Evolutionary conservation across 2,329 filamentous ascomycete species (phyloP).

Genomic region (Penicillium brasilianum): DNA sequence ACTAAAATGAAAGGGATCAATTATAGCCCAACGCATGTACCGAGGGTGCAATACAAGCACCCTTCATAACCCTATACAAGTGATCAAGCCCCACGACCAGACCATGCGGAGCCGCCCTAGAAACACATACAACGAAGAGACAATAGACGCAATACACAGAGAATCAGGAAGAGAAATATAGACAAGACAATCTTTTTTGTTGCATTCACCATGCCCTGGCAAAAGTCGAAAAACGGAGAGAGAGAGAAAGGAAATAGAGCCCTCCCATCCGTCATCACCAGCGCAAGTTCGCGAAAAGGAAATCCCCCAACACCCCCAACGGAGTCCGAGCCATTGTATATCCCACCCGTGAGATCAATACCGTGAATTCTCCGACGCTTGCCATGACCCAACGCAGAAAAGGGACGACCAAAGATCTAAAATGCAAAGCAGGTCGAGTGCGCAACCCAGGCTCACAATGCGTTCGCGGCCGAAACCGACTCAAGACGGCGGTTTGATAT

Average conservation of each 20-base stretch:
- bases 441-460: slow-evolving; percentile 33
- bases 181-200: slow-evolving; percentile 41
- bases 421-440: slow-evolving; percentile 36
- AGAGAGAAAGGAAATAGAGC: slow-evolving; percentile 20
- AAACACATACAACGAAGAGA: slow-evolving; percentile 10
- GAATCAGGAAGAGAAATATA: slow-evolving; percentile 31
- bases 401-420: slow-evolving; percentile 38
- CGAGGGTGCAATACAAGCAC: not conserved
- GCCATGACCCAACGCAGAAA: slow-evolving; percentile 44
- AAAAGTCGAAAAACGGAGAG: slow-evolving; percentile 28
- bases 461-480: slow-evolving; percentile 27
- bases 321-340: slow-evolving; percentile 45
- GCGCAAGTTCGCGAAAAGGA: slow-evolving; percentile 41
- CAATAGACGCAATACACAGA: slow-evolving; percentile 8
- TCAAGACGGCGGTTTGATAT: slow-evolving; percentile 18
- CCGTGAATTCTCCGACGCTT: slow-evolving; percentile 47
- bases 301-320: slow-evolving; percentile 48
- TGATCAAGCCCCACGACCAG: not conserved
- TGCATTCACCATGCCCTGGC: slow-evolving; percentile 40
- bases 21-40: not conserved
- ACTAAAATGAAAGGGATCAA: not conserved
- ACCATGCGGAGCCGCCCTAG: not conserved
- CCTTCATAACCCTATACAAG: not conserved
- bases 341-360: slow-evolving; percentile 47
- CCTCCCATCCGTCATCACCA: slow-evolving; percentile 27